Conservation (phyloP, 2,329 filamentous ascomycete genomes). For the Colletotrichum sp. region DNA sequence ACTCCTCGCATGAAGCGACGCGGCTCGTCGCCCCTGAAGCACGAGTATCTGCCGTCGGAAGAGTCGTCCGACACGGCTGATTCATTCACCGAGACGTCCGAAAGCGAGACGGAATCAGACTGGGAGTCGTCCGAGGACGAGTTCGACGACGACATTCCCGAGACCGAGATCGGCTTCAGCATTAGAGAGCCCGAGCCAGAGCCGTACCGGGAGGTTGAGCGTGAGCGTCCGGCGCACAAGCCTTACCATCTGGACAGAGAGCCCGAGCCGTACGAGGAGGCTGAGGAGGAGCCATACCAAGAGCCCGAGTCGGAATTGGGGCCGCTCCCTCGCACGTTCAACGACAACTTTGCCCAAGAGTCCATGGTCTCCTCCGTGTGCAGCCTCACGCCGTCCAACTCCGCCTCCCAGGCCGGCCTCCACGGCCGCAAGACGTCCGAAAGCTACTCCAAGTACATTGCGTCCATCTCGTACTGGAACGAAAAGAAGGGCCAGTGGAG, state of each 20-base stretch:
- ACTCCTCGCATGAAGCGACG: constrained; percentile 65
- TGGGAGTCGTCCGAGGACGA: constrained; percentile 58
- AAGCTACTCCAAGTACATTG: constrained; percentile 53
- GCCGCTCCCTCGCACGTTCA: not conserved
- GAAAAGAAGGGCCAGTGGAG: constrained; percentile 65
- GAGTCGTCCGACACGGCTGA: constrained; percentile 66
- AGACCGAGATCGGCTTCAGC: constrained; percentile 63
- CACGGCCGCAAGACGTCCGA: constrained; percentile 60
- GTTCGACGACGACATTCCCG: constrained; percentile 64
- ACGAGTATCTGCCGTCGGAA: constrained; percentile 91
- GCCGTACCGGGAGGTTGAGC: constrained; percentile 23
- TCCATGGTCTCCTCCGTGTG: constrained; percentile 55
- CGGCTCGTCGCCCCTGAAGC: constrained; percentile 91
- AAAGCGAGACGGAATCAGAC: constrained; percentile 46
- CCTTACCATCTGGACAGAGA: not conserved
- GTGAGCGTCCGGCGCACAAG: constrained; percentile 22
- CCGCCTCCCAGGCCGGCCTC: constrained; percentile 73
- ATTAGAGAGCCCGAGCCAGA: constrained; percentile 47
- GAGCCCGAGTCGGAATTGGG: not conserved
- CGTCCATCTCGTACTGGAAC: constrained; percentile 66
- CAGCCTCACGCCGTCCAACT: constrained; percentile 80
- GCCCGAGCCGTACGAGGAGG: not conserved
- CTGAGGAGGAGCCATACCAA: not conserved
- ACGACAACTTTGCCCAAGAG: not conserved
- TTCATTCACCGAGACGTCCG: constrained; percentile 50